These are phyloP conservation scores for Cordyceps pruinosa DNA, from an alignment of 2,329 filamentous ascomycete genomes.

Conservation along the genomic window DNA sequence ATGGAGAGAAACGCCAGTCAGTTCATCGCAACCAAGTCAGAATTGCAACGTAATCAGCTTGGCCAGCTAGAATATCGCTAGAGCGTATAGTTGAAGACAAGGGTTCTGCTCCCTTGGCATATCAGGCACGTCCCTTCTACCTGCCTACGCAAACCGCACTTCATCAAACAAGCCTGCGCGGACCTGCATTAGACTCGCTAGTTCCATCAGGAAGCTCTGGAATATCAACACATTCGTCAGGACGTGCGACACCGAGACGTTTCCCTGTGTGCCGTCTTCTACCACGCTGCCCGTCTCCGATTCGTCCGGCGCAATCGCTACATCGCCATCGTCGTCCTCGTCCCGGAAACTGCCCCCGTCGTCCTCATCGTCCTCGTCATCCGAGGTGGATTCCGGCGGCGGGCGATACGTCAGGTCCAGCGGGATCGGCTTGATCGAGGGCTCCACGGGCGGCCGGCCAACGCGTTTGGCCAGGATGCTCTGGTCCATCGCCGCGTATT, in stretches of 20 bases:
- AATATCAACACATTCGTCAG: slow-evolving; percentile 73
- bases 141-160: slow-evolving; percentile 47
- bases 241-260: slow-evolving; percentile 67
- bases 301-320: slow-evolving; percentile 20
- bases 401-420: slow-evolving; percentile 29
- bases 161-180: slow-evolving; percentile 71
- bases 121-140: neutral
- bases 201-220: slow-evolving; percentile 72
- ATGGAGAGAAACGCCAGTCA: no score
- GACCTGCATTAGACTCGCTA: slow-evolving; percentile 68
- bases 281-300: slow-evolving; percentile 20
- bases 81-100: no score
- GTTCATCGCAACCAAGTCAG: no score
- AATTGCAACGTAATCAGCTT: no score
- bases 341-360: slow-evolving; percentile 13
- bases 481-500: slow-evolving; percentile 58
- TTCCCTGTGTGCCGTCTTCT: slow-evolving; percentile 24
- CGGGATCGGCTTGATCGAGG: slow-evolving; percentile 39
- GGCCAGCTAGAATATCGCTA: no score
- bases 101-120: no score
- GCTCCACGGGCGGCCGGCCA: slow-evolving; percentile 41
- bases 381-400: slow-evolving; percentile 9
- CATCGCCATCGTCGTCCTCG: slow-evolving; percentile 13
- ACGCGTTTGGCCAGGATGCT: slow-evolving; percentile 51
- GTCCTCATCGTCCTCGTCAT: slow-evolving; percentile 16